phyloP scores from a whole-genome alignment of 2,329 filamentous ascomycete genomes.

The Cadophora luteo-olivacea region DNA sequence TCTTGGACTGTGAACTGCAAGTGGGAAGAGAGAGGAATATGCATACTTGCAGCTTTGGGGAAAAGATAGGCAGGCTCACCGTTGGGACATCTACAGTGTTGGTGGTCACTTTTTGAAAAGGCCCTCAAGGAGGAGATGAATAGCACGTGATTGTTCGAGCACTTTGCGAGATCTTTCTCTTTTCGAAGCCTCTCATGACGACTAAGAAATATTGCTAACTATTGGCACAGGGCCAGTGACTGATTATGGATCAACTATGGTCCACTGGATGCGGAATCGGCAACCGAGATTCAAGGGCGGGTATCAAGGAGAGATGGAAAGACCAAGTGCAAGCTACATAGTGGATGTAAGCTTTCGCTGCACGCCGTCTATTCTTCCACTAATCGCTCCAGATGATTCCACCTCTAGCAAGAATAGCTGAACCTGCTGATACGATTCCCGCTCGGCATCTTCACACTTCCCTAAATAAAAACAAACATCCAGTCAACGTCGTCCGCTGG shows the following conservation, averaged over 20 bases:
- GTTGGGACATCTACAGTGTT: background rate
- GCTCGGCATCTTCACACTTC: constrained; percentile 98
- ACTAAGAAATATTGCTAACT: constrained; percentile 20
- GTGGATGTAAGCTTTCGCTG: constrained; percentile 71
- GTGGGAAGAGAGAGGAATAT: background rate
- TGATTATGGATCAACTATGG: constrained; percentile 89
- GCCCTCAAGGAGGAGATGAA: background rate
- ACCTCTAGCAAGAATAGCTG: constrained; percentile 75
- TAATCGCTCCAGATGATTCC: constrained; percentile 74
- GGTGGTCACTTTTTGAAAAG: background rate
- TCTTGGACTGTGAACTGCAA: constrained; percentile 7
- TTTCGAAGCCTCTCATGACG: background rate
- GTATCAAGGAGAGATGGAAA: constrained; percentile 77
- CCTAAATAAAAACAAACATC: constrained; percentile 96
- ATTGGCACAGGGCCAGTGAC: constrained; percentile 78
- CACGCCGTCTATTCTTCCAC: background rate
- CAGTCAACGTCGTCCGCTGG: constrained; percentile 96
- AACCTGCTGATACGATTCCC: constrained; percentile 85
- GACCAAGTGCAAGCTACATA: constrained; percentile 88
- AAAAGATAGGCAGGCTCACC: background rate
- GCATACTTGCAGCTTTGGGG: background rate
- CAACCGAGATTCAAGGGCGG: constrained; percentile 76
- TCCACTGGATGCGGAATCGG: constrained; percentile 89
- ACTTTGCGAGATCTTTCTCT: background rate
- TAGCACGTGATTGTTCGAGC: background rate